Percentiles rank a stretch among this genome's conserved stretches.
Conservation (phyloP, 2,329 filamentous ascomycete genomes). For the Elsinoe batatas region DNA sequence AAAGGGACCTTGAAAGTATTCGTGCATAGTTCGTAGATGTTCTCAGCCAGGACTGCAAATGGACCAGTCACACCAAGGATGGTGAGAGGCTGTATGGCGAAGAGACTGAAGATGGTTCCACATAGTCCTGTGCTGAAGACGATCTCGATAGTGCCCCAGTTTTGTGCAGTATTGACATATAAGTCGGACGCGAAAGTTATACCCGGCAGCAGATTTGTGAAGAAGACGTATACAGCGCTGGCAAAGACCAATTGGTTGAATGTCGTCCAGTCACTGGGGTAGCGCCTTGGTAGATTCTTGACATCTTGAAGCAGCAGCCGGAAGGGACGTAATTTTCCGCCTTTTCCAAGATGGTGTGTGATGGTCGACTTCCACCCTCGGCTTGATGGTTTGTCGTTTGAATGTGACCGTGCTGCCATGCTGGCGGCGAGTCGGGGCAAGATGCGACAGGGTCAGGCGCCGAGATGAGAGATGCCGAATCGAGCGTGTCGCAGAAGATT, state of each 20-base stretch:
- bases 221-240: slow-evolving; percentile 56
- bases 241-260: slow-evolving; percentile 57
- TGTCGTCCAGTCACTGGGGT: slow-evolving; percentile 29
- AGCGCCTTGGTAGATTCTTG: slow-evolving; percentile 23
- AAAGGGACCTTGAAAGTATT: slow-evolving; percentile 50
- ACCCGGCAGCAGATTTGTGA: slow-evolving; percentile 56
- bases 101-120: slow-evolving; percentile 51
- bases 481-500: too few species aligned
- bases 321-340: slow-evolving; percentile 22
- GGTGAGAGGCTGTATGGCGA: slow-evolving; percentile 53
- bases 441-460: not conserved
- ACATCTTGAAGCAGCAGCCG: slow-evolving; percentile 26
- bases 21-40: slow-evolving; percentile 51
- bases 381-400: not conserved
- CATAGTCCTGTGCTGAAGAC: slow-evolving; percentile 57
- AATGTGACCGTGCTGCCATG: slow-evolving; percentile 1
- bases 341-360: not conserved
- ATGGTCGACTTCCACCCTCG: not conserved
- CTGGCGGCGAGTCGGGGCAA: not conserved
- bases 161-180: slow-evolving; percentile 51
- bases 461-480: not conserved
- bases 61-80: slow-evolving; percentile 58
- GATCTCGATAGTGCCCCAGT: slow-evolving; percentile 58
- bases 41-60: slow-evolving; percentile 57
- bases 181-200: slow-evolving; percentile 59